phyloP scores from a whole-genome alignment of 139 green algal species.

The Micractinium conductrix region DNA sequence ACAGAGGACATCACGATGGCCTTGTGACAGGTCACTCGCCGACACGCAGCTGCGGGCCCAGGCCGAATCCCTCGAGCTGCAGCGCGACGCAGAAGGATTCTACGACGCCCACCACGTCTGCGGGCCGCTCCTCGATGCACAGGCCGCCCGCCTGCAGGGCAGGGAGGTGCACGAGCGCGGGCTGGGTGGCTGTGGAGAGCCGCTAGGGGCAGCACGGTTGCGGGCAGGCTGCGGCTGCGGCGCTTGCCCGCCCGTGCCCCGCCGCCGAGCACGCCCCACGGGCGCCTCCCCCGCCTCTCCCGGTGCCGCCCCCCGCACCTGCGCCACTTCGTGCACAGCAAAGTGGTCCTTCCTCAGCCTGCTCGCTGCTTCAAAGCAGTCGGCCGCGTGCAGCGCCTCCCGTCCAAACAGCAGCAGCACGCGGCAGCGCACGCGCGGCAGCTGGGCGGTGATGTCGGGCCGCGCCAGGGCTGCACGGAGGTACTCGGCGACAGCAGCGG shows the following conservation, averaged over 20 bases:
- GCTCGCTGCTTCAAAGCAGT: constrained; percentile 43
- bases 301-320: neutral
- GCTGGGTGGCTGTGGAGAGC: neutral
- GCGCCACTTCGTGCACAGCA: constrained; percentile 43
- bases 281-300: neutral
- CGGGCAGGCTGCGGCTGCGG: neutral
- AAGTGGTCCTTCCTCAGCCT: constrained; percentile 21
- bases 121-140: constrained; percentile 43
- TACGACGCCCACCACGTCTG: constrained; percentile 39
- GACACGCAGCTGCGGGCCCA: constrained; percentile 16
- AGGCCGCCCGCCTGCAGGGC: constrained; percentile 24
- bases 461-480: constrained; percentile 34
- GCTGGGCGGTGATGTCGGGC: neutral
- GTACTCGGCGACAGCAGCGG: constrained; percentile 35
- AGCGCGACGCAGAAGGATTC: constrained; percentile 45
- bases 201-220: neutral
- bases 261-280: neutral
- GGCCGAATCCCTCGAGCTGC: constrained; percentile 41
- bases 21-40: constrained; percentile 19
- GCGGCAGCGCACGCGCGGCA: constrained; percentile 34
- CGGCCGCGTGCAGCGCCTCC: constrained; percentile 38
- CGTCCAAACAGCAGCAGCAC: constrained; percentile 49
- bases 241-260: neutral
- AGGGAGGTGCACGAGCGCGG: too few relatives aligned
- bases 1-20: too few relatives aligned